Conservation (phyloP, 768 basidiomycete species). For the Rhizopogon vinicolor region DNA sequence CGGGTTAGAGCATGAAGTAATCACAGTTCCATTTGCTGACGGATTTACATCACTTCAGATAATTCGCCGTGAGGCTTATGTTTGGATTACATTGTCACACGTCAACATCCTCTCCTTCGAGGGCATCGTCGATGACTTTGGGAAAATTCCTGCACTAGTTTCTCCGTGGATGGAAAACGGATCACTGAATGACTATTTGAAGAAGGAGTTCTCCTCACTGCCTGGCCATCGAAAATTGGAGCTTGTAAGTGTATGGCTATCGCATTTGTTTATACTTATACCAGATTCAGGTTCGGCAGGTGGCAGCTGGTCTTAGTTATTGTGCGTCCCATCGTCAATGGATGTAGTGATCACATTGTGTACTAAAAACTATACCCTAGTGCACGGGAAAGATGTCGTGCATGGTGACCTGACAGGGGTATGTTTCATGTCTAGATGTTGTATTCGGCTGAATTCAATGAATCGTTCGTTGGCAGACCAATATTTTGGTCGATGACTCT, state of each 20-base stretch:
- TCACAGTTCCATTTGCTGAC: not conserved
- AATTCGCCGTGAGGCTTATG: conserved; percentile 24
- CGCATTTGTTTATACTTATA: not conserved
- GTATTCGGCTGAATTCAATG: not conserved
- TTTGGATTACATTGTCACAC: conserved; percentile 27
- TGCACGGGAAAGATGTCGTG: not conserved
- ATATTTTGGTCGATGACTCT: conserved; percentile 19
- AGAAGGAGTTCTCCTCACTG: conserved; percentile 4
- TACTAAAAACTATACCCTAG: not conserved
- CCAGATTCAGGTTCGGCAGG: not conserved
- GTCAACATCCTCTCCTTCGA: conserved; percentile 27
- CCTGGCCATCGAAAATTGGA: not conserved
- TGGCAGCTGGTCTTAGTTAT: conserved; percentile 17
- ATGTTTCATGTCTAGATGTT: not conserved
- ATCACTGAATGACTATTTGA: conserved; percentile 26
- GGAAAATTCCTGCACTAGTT: conserved; percentile 12
- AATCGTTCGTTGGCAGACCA: not conserved
- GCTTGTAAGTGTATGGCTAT: conserved; percentile 10
- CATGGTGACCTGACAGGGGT: conserved; percentile 6
- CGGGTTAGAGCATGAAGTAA: not conserved
- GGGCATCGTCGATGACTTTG: conserved; percentile 14
- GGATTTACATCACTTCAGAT: conserved; percentile 11
- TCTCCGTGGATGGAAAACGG: conserved; percentile 25
- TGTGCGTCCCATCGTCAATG: not conserved
- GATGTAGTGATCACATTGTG: too few relatives aligned